Evolutionary conservation across 2,329 filamentous ascomycete species (phyloP).

Genomic region (Cladosporium halotolerans): DNA sequence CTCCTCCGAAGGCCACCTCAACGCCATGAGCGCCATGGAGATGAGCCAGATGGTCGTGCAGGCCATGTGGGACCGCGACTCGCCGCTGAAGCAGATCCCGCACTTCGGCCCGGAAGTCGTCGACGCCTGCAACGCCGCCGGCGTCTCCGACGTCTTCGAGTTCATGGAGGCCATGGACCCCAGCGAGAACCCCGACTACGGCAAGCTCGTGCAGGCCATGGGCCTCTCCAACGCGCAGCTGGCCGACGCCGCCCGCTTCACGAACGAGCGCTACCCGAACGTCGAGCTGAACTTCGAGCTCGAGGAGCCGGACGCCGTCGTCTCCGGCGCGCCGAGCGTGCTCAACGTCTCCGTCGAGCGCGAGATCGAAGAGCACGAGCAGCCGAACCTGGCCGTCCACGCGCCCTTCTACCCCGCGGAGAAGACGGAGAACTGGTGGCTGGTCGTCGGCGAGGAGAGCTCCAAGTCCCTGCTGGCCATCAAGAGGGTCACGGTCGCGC

Average conservation of each 20-base stretch:
- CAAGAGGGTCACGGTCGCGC: slow-evolving; percentile 84
- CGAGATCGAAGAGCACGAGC: slow-evolving; percentile 65
- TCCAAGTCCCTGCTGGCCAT: slow-evolving; percentile 84
- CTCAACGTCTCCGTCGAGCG: slow-evolving; percentile 80
- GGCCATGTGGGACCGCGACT: slow-evolving; percentile 98
- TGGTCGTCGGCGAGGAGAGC: slow-evolving; percentile 89
- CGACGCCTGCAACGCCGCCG: slow-evolving; percentile 71
- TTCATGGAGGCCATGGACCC: slow-evolving; percentile 99
- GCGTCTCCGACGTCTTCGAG: slow-evolving; percentile 88
- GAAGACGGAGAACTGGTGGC: slow-evolving; percentile 98
- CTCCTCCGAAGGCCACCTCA: slow-evolving; percentile 90
- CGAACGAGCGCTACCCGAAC: slow-evolving; percentile 93
- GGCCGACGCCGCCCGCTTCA: slow-evolving; percentile 85
- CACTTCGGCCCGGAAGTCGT: slow-evolving; percentile 82
- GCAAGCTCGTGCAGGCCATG: slow-evolving; percentile 68
- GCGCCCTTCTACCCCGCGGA: slow-evolving; percentile 87
- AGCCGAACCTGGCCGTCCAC: slow-evolving; percentile 78
- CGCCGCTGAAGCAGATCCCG: slow-evolving; percentile 93
- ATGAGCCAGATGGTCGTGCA: slow-evolving; percentile 99
- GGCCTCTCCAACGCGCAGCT: slow-evolving; percentile 76
- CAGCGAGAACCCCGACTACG: slow-evolving; percentile 79
- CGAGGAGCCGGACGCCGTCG: slow-evolving; percentile 72
- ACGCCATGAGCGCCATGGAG: slow-evolving; percentile 98
- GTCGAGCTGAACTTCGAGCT: slow-evolving; percentile 86
- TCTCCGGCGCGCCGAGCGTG: slow-evolving; percentile 72